Percentiles rank a stretch among this genome's conserved stretches.
These are phyloP conservation scores for Raffaelea arxii DNA, from an alignment of 2,329 filamentous ascomycete species.

Conservation along the genomic window DNA sequence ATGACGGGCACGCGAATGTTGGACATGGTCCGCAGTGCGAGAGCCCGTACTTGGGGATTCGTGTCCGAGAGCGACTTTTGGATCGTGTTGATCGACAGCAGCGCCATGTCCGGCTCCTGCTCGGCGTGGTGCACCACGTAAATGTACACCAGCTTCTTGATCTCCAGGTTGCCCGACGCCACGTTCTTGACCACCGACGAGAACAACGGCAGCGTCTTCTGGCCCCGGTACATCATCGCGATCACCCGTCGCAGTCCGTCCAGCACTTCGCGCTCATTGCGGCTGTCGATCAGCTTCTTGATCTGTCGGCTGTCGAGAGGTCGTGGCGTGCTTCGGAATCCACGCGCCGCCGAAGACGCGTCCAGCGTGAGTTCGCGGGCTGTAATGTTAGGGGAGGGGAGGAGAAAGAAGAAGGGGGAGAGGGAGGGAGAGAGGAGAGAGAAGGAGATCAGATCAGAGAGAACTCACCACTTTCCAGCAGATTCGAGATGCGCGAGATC, in stretches of 20 bases:
- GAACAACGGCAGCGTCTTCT: slow-evolving; percentile 86
- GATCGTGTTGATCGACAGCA: slow-evolving; percentile 97
- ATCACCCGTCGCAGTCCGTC: slow-evolving; percentile 86
- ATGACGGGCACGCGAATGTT: slow-evolving; percentile 96
- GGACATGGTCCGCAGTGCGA: slow-evolving; percentile 94
- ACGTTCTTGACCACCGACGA: slow-evolving; percentile 98
- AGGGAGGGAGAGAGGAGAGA: background rate
- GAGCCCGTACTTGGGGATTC: slow-evolving; percentile 81
- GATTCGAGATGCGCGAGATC: slow-evolving; percentile 82
- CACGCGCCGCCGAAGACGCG: slow-evolving; percentile 80
- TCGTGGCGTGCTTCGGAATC: slow-evolving; percentile 45
- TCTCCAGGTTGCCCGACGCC: slow-evolving; percentile 83
- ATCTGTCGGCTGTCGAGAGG: slow-evolving; percentile 72
- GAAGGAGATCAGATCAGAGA: background rate
- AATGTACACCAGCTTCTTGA: slow-evolving; percentile 98
- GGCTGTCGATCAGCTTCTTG: slow-evolving; percentile 89
- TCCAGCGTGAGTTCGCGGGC: slow-evolving; percentile 96
- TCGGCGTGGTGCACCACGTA: slow-evolving; percentile 96
- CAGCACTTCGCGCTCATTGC: slow-evolving; percentile 84
- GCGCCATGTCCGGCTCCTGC: slow-evolving; percentile 85
- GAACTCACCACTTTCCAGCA: slow-evolving; percentile 81
- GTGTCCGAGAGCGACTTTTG: slow-evolving; percentile 93
- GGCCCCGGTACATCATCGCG: slow-evolving; percentile 90
- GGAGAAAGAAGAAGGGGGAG: background rate
- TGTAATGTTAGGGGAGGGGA: slow-evolving; percentile 23